Base-by-base conservation (phyloP, 257 asterid genomes). In the Petunia secreta region DNA sequence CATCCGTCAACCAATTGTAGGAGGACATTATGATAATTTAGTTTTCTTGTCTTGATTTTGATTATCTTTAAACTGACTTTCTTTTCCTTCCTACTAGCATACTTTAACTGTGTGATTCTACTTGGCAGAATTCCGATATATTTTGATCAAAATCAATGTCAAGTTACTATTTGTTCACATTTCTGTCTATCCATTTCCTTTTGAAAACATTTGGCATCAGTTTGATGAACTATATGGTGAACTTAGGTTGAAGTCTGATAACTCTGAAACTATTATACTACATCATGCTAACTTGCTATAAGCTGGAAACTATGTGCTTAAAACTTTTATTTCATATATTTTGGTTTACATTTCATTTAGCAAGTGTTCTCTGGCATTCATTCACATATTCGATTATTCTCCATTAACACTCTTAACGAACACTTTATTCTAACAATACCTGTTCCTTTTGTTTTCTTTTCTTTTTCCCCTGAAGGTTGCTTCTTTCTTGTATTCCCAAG, bases 401-500 rank as follows among this genome's bases (percentile, higher is more conserved):
- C 25, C 25, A 25, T 71, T 48, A 48, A 71, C 60, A 9, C 77
- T 25, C 46, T 36, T 73, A 73, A 71, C 41, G 36, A 34, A 34
- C 62, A 73, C 34, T 48, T 25, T 48, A 6, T 34, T 14, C 46
- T 73, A 50, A 73, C 78, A 48, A 25, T 25, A 25, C 25, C 13
- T 13, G 25, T 48, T 4, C 8, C 57, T 69, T 46, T 62, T 39
- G 48, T 73, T 73, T 73, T 54, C 75, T 41, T 67, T 67, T 43
- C 54, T 34, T 48, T 34, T 48, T 62, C 36, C 75, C 46, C 48
- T 77, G 86, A 92, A 96, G 99, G 97, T 87, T 83, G 98, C 98
- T 77, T 87, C 95, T 83, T 96, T 92, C 92, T 91, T 96, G 83
- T 85, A 94, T 86, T 84, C 93, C 87, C 91, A 94, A 89, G 98